phyloP scores from a whole-genome alignment of 306 rosid species.

The Cucumis hystrix region DNA sequence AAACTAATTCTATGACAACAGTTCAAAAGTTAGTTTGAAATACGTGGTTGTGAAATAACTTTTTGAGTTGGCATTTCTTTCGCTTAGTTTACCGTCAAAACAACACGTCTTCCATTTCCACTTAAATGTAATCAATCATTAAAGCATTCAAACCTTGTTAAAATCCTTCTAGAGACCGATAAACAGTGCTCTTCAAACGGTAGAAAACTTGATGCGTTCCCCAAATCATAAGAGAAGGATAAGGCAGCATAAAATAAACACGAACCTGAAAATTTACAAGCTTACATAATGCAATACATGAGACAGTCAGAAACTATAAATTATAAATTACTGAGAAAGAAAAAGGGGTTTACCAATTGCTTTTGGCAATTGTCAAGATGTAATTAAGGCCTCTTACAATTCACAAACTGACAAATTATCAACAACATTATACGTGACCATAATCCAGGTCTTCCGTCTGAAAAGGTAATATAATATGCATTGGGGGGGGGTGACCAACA shows the following conservation, averaged over 20 bases:
- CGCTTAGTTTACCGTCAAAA: too few species aligned
- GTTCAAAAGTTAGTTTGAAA: too few species aligned
- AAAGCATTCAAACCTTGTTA: too few species aligned
- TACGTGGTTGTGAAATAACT: too few species aligned
- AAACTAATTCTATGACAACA: too few species aligned
- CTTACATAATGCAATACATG: neutral
- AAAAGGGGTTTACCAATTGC: neutral
- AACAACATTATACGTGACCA: neutral
- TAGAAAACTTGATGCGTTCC: neutral
- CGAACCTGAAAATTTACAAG: neutral
- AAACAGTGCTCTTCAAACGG: neutral
- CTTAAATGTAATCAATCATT: too few species aligned
- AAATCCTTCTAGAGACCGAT: neutral
- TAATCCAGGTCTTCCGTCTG: neutral
- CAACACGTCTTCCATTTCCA: too few species aligned
- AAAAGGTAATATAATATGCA: neutral
- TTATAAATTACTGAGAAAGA: neutral
- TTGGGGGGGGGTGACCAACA: neutral
- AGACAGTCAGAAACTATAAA: neutral
- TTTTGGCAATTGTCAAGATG: neutral
- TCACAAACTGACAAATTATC: slow-evolving; percentile 8
- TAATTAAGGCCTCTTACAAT: slow-evolving; percentile 24
- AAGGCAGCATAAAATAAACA: neutral
- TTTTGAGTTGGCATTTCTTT: too few species aligned
- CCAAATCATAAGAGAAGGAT: too few species aligned